Evolutionary conservation across 2,329 filamentous ascomycete genomes (phyloP), one percentile per base, ranked within the genome.

Genomic region (Curvularia sp.): DNA sequence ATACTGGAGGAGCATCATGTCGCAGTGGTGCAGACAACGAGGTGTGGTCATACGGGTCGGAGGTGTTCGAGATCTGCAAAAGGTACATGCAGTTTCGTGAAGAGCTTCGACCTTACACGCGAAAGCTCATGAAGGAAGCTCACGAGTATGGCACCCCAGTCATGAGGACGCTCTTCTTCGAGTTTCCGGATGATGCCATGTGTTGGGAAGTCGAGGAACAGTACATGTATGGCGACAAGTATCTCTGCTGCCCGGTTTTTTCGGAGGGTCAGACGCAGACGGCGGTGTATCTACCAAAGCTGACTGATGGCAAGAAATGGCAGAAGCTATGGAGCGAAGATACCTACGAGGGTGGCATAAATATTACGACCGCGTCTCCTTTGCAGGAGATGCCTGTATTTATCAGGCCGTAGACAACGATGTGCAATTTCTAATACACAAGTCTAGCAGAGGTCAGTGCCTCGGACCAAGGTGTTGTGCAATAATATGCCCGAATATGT

Each of bases 1-100:
- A 70, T 3, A 72, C 73, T 0, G 77, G 75, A 4, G 77, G 77
- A 0, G 72, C 75, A 1, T 71, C 70, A 4, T 79, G 77, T 56
- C 65, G 71, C 12, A 76, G 76, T 10, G 86, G 86, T 13, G 85
- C 83, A 0, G 72, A 78, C 0, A 88, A 89, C 63, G 87, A 90
- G 71, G 83, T 89, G 1, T 90, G 87, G 87, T 86, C 82, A 0
- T 90, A 88, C 65, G 87, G 87, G 0, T 80, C 83, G 6, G 80
- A 85, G 27, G 82, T 87, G 0, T 87, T 87, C 59, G 79, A 77
- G 30, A 87, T 89, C 30, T 87, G 85, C 70, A 80, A 81, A 67
- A 84, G 80, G 63, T 89, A 88, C 62, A 80, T 90, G 68, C 62
- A 66, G 5, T 77, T 89, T 12, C 80, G 87, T 2, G 87, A 89